Conservation (phyloP, 805 yeast species). For the Wickerhamiella musiphila region DNA sequence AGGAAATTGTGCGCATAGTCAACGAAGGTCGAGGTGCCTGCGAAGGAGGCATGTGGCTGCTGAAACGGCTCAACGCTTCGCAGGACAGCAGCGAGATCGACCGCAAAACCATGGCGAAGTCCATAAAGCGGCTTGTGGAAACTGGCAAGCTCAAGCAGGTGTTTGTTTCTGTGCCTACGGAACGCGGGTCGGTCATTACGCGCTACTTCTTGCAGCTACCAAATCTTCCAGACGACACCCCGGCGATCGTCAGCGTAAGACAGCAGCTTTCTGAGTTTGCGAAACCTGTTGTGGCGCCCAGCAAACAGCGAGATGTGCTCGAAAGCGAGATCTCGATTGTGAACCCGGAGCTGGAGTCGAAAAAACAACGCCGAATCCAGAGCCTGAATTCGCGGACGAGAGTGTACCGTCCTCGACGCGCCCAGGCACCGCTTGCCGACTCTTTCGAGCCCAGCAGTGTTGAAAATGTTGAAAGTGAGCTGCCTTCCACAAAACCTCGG, state of each 20-base stretch:
- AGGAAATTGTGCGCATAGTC: slow-evolving; percentile 27
- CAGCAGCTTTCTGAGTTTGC: slow-evolving; percentile 6
- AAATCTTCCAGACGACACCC: slow-evolving; percentile 13
- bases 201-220: slow-evolving; percentile 18
- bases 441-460: slow-evolving; percentile 1
- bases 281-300: slow-evolving; percentile 1
- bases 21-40: slow-evolving; percentile 30
- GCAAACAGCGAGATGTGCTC: slow-evolving; percentile 3
- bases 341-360: neutral
- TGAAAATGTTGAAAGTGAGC: neutral
- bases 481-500: neutral
- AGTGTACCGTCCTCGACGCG: neutral
- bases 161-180: slow-evolving; percentile 13
- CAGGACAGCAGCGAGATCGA: slow-evolving; percentile 29
- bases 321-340: slow-evolving; percentile 4
- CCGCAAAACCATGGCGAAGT: slow-evolving; percentile 34
- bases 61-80: slow-evolving; percentile 25
- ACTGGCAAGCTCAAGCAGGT: slow-evolving; percentile 21
- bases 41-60: slow-evolving; percentile 27
- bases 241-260: slow-evolving; percentile 11
- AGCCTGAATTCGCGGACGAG: slow-evolving; percentile 6
- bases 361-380: neutral
- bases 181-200: slow-evolving; percentile 9
- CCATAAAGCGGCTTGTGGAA: slow-evolving; percentile 23
- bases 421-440: neutral